These are phyloP conservation scores for Incumbomyces lentus DNA, from an alignment of 2,329 filamentous ascomycete genomes.

Conservation along the genomic window DNA sequence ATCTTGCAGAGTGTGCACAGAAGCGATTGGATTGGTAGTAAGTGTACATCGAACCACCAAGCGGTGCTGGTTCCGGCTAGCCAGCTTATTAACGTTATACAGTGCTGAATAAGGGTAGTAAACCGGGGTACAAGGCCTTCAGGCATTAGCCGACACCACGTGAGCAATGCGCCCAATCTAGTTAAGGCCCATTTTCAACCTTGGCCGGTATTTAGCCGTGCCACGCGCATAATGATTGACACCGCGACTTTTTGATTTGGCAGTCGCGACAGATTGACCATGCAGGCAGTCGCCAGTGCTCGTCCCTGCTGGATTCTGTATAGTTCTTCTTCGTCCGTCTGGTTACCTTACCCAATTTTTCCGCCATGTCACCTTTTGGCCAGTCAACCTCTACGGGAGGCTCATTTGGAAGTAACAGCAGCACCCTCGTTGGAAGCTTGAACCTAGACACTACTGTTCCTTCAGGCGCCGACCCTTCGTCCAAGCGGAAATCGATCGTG, in stretches of 20 bases:
- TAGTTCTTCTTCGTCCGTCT: neutral
- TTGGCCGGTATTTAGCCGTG: neutral
- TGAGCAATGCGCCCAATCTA: no score
- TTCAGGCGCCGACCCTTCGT: slow-evolving; percentile 12
- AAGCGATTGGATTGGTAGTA: neutral
- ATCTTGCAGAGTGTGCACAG: slow-evolving; percentile 29
- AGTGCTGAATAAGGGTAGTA: no score
- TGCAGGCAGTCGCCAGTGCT: neutral
- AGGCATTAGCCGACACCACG: no score
- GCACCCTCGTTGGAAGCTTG: slow-evolving; percentile 13
- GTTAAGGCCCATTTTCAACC: neutral
- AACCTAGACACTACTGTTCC: slow-evolving; percentile 14
- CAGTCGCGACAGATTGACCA: neutral
- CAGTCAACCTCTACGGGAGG: slow-evolving; percentile 7
- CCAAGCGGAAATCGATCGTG: slow-evolving; percentile 21
- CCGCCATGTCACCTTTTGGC: slow-evolving; percentile 18
- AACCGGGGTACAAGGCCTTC: no score
- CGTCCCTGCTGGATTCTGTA: neutral
- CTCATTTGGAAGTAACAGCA: slow-evolving; percentile 1
- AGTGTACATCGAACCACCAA: no score
- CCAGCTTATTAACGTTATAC: no score
- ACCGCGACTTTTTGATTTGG: slow-evolving; percentile 2
- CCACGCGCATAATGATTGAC: slow-evolving; percentile 1
- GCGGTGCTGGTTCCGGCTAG: neutral
- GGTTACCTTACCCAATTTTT: neutral